Percentiles rank a stretch among this genome's conserved stretches.
phyloP scores from a whole-genome alignment of 495 filamentous ascomycete genomes.

The Pyrenopolyporus hunteri region DNA sequence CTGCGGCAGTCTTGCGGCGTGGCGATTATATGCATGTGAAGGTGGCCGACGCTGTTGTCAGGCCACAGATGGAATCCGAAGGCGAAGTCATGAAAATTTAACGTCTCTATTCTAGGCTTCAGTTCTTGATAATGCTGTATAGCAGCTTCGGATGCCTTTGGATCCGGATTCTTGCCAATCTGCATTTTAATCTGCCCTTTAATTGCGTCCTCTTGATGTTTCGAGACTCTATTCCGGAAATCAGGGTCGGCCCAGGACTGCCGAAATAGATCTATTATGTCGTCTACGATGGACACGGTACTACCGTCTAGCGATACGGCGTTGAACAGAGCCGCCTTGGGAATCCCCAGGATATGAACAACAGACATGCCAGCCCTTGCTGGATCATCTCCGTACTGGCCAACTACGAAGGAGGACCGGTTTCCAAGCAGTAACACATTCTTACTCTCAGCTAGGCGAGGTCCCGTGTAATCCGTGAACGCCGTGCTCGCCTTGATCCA shows the following conservation, averaged over 20 bases:
- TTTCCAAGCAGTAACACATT: slow-evolving; percentile 42
- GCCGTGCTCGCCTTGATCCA: slow-evolving; percentile 21
- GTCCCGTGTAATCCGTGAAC: slow-evolving; percentile 6
- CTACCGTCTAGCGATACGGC: slow-evolving; percentile 35
- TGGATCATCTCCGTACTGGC: slow-evolving; percentile 35
- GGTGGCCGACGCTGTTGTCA: slow-evolving; percentile 39
- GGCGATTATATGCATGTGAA: slow-evolving; percentile 46
- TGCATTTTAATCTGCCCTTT: neutral
- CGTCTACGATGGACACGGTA: slow-evolving; percentile 30
- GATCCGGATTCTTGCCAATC: neutral
- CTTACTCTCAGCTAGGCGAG: slow-evolving; percentile 27
- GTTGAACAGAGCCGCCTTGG: slow-evolving; percentile 43
- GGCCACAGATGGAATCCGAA: slow-evolving; percentile 43
- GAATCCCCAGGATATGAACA: slow-evolving; percentile 42
- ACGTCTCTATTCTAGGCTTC: neutral
- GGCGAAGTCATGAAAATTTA: slow-evolving; percentile 37
- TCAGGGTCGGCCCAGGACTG: neutral
- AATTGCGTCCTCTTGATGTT: slow-evolving; percentile 9
- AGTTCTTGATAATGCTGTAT: slow-evolving; percentile 1
- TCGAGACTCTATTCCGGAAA: slow-evolving; percentile 1
- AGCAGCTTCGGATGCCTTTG: neutral
- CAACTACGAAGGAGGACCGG: slow-evolving; percentile 36
- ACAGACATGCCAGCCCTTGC: slow-evolving; percentile 41
- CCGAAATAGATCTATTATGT: slow-evolving; percentile 40
- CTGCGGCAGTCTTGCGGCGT: slow-evolving; percentile 15